Evolutionary conservation across 768 basidiomycete genomes (phyloP), one percentile per base, ranked within the genome.

Genomic region (Collybia sp.): DNA sequence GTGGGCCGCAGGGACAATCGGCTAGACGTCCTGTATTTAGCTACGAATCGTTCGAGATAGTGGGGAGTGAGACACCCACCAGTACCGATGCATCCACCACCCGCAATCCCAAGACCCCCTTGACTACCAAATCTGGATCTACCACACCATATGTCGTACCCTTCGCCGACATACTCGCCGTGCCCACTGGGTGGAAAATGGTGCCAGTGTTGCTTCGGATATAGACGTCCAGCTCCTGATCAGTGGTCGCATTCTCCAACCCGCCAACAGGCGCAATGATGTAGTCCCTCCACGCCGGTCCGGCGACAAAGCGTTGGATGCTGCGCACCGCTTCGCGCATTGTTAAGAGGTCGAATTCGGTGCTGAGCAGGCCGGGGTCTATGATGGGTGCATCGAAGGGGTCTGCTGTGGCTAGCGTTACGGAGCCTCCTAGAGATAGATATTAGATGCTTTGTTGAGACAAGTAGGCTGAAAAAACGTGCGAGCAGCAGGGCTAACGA

Each of bases 31-130:
- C n/a, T n/a, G n/a, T 42, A 38, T 13, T 15, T 25, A n/a, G 37
- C 38, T 5, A 19, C n/a, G 32, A 6, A 20, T 33, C 9, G 3
- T 11, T n/a, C n/a, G 10, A n/a, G n/a, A 9, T 30, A 17, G 25
- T 12, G 9, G 15, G 20, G 16, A n/a, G n/a, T n/a, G n/a, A n/a
- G n/a, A 45, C 17, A 18, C 57, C 34, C 39, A 58, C 59, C 13
- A 60, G 34, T 16, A 65, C 56, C 5, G 61, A 61, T 3, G 59
- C 62, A 51, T 67, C 65, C 12, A 68, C 59, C 30, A 68, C 52
- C 9, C 66, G 48, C 40, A 68, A 42, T 20, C 59, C 64, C 6
- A 31, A n/a, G 2, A 57, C 53, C 6, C 64, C 65, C 44, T 66
- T 64, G 6, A 68, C 62, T 15, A 43, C 50, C 4, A 68, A 46